Conservation (phyloP, 2,329 filamentous ascomycete species). For the Fusarium redolens region DNA sequence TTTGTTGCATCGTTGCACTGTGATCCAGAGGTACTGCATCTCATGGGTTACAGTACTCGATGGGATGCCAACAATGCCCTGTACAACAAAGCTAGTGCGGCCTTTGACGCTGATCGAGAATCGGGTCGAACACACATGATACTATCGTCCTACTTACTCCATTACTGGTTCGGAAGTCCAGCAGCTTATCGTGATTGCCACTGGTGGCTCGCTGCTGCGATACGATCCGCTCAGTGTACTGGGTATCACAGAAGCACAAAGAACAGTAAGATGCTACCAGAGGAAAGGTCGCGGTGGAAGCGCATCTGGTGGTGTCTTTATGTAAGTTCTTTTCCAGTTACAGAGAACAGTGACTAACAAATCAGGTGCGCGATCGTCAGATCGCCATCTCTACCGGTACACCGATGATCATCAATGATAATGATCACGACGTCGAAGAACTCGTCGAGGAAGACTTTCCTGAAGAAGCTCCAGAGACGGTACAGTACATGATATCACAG, state of each 20-base stretch:
- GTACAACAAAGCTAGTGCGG: background rate
- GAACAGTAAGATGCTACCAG: fast-evolving
- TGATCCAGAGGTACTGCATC: background rate
- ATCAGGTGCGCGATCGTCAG: background rate
- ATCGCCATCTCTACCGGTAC: background rate
- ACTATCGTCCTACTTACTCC: slow-evolving; percentile 8
- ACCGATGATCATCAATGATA: background rate
- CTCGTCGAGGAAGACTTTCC: background rate
- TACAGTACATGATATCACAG: background rate
- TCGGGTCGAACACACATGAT: background rate
- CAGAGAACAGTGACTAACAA: background rate
- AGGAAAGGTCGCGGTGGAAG: background rate
- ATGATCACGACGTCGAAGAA: background rate
- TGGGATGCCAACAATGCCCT: slow-evolving; percentile 1
- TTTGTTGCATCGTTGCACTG: slow-evolving; percentile 20
- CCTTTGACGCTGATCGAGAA: background rate
- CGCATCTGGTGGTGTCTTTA: slow-evolving; percentile 8
- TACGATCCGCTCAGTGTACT: background rate
- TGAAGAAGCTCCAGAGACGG: background rate
- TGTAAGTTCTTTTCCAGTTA: background rate
- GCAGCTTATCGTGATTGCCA: slow-evolving; percentile 2
- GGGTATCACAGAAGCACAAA: background rate
- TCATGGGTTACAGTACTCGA: slow-evolving; percentile 4
- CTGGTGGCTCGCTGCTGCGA: slow-evolving; percentile 9
- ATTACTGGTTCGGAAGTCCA: slow-evolving; percentile 27